A percentile compares a stretch with the other conserved stretches of the same genome.
Conservation (phyloP, 352 stramenopile species). For the Blastocystis sp. region DNA sequence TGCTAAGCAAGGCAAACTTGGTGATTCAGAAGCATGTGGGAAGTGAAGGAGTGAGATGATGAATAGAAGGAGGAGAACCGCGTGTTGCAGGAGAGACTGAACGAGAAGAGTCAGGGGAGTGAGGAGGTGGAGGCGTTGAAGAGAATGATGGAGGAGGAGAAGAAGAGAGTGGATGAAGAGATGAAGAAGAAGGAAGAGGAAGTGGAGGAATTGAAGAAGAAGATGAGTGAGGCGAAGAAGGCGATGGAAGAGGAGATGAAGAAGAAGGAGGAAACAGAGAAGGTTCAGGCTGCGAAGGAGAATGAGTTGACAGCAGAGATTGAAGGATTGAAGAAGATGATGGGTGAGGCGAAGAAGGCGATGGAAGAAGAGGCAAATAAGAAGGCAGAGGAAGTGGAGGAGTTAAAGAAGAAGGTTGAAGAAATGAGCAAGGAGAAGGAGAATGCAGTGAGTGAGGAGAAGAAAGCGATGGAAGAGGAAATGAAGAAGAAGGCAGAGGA, state of each 20-base stretch:
- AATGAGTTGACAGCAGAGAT: background rate
- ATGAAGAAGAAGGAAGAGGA: background rate
- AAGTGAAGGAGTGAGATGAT: background rate
- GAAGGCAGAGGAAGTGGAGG: background rate
- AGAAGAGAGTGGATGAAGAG: background rate
- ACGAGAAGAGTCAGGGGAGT: background rate
- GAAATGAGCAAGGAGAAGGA: background rate
- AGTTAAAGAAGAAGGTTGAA: background rate
- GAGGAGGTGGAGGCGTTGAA: background rate
- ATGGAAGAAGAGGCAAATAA: constrained; percentile 15
- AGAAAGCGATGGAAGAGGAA: background rate
- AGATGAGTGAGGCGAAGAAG: constrained; percentile 4
- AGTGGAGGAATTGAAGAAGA: background rate
- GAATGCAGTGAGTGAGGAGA: background rate
- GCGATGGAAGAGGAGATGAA: background rate
- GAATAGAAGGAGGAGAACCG: background rate
- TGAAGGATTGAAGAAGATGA: background rate
- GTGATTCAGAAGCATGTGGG: constrained; percentile 33
- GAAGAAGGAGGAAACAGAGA: background rate
- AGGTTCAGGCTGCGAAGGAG: background rate
- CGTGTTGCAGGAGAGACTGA: background rate
- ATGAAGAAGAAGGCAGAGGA: background rate
- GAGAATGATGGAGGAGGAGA: background rate
- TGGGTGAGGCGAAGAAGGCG: constrained; percentile 22
- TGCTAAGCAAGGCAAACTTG: constrained; percentile 10